Evolutionary conservation across 1,284 basidiomycete species (phyloP).

Genomic region (Kwoniella shivajii): DNA sequence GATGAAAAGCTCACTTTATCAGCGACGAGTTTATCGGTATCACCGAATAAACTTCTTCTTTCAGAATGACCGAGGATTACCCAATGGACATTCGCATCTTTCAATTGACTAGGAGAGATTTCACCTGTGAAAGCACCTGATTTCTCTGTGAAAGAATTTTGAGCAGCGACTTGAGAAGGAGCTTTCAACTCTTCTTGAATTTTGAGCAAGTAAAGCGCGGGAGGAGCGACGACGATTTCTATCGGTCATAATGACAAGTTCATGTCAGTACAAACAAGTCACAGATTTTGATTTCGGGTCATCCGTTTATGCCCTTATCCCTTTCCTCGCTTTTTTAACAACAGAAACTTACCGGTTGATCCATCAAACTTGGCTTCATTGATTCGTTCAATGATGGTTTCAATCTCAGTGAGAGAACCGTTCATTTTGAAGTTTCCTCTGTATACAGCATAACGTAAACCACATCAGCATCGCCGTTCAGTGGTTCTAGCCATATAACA

Average conservation of each 20-base stretch:
- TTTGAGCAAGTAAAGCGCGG: conserved; percentile 79
- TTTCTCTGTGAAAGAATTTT: conserved; percentile 85
- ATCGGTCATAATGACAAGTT: conserved; percentile 1
- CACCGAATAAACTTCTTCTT: conserved; percentile 88
- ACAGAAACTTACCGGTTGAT: conserved; percentile 63
- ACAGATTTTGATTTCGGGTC: no score
- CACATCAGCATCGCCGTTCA: neutral
- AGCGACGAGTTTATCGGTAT: conserved; percentile 80
- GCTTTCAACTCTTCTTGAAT: conserved; percentile 64
- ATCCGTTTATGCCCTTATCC: no score
- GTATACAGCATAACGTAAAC: neutral
- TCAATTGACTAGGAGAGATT: conserved; percentile 82
- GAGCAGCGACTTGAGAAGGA: conserved; percentile 78
- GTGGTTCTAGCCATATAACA: neutral
- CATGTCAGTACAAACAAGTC: no score
- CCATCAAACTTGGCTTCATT: conserved; percentile 77
- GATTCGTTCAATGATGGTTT: conserved; percentile 66
- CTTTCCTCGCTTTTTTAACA: no score
- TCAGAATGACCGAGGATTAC: conserved; percentile 99
- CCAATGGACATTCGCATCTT: conserved; percentile 82
- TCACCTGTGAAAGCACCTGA: conserved; percentile 95
- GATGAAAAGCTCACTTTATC: conserved; percentile 72
- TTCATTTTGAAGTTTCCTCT: conserved; percentile 98
- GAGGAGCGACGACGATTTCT: conserved; percentile 93
- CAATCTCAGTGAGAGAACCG: conserved; percentile 66